These are phyloP conservation scores for Leccinum incarnatum DNA, from an alignment of 768 basidiomycete species.

Conservation along the genomic window DNA sequence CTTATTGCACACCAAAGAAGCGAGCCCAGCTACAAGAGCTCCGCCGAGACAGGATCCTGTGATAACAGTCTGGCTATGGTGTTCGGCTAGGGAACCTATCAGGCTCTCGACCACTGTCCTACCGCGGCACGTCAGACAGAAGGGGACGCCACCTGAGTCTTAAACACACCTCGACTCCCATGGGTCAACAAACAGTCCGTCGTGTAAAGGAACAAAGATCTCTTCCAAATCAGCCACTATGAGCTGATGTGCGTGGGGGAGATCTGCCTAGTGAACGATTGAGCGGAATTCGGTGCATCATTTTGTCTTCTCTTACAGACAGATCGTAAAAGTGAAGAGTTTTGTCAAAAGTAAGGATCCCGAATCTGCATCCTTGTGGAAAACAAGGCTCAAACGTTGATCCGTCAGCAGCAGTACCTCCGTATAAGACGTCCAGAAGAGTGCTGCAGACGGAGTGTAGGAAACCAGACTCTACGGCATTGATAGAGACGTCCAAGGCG, in stretches of 20 bases:
- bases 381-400: constrained; percentile 47
- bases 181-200: constrained; percentile 77
- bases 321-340: constrained; percentile 87
- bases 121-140: constrained; percentile 12
- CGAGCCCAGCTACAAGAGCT: constrained; percentile 66
- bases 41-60: constrained; percentile 74
- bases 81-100: constrained; percentile 59
- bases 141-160: background rate
- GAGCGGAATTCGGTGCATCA: constrained; percentile 12
- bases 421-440: constrained; percentile 65
- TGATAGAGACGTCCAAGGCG: constrained; percentile 77
- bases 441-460: constrained; percentile 61
- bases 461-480: constrained; percentile 67
- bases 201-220: constrained; percentile 74
- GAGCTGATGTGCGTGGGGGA: constrained; percentile 58
- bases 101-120: constrained; percentile 67
- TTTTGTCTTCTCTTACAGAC: constrained; percentile 52
- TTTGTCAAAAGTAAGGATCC: constrained; percentile 79
- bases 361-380: constrained; percentile 56
- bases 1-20: constrained; percentile 57
- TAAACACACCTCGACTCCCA: constrained; percentile 59
- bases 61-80: constrained; percentile 49
- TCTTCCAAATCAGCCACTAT: constrained; percentile 91
- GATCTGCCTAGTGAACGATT: constrained; percentile 38
- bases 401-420: constrained; percentile 41